Percentiles rank a stretch among this genome's conserved stretches.
phyloP scores from a whole-genome alignment of 495 filamentous ascomycete genomes.

The Xylaria longipes region DNA sequence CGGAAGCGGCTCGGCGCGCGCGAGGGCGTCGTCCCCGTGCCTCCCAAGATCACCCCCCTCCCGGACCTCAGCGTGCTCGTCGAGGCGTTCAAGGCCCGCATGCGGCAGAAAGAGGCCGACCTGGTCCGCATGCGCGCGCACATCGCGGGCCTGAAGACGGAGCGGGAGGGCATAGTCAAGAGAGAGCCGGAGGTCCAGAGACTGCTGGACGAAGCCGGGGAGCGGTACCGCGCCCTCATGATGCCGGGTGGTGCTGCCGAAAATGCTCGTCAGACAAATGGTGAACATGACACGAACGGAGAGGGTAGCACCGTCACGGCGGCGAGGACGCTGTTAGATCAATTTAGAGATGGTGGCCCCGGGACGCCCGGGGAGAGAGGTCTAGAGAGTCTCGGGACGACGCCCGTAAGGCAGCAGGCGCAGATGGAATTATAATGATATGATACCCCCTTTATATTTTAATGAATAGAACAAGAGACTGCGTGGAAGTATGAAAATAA shows the following conservation, averaged over 20 bases:
- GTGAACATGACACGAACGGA: constrained; percentile 56
- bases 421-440: constrained; percentile 37
- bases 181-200: constrained; percentile 83
- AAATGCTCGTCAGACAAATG: constrained; percentile 13
- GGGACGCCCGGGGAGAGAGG: constrained; percentile 56
- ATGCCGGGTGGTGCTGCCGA: constrained; percentile 38
- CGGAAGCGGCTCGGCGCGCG: constrained; percentile 37
- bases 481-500: not conserved
- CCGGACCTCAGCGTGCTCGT: constrained; percentile 61
- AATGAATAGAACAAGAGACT: not conserved
- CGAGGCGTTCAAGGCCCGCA: constrained; percentile 49
- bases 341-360: constrained; percentile 30
- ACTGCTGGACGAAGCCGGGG: constrained; percentile 80
- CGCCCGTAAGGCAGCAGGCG: constrained; percentile 53
- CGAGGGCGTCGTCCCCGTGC: constrained; percentile 31
- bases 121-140: constrained; percentile 35
- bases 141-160: constrained; percentile 44
- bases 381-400: constrained; percentile 68
- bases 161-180: constrained; percentile 65
- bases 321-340: constrained; percentile 38
- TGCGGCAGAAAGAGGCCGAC: constrained; percentile 45
- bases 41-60: constrained; percentile 61
- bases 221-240: constrained; percentile 65
- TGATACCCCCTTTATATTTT: constrained; percentile 16
- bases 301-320: constrained; percentile 33